phyloP scores from a whole-genome alignment of 2,329 filamentous ascomycete species.

The Myriosclerotinia curreyana region DNA sequence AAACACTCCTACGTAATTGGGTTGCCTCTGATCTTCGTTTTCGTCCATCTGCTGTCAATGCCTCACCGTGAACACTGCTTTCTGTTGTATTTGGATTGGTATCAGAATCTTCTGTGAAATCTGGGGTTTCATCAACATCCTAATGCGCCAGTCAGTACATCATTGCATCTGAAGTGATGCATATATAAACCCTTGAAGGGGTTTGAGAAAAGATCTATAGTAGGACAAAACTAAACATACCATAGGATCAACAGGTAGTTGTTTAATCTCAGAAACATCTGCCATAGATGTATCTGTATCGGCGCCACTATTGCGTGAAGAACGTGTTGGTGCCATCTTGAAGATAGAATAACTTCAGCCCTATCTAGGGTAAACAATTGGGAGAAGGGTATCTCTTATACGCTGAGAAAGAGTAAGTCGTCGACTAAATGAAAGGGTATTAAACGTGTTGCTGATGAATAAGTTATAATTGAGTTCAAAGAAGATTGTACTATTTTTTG shows the following conservation, averaged over 20 bases:
- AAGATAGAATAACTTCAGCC: slow-evolving; percentile 28
- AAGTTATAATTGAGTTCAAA: neutral
- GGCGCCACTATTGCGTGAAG: slow-evolving; percentile 50
- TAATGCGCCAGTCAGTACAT: slow-evolving; percentile 35
- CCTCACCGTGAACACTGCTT: slow-evolving; percentile 82
- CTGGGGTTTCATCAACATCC: slow-evolving; percentile 64
- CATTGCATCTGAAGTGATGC: neutral
- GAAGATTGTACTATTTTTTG: slow-evolving; percentile 21
- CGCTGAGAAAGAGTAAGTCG: slow-evolving; percentile 12
- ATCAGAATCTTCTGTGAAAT: slow-evolving; percentile 65
- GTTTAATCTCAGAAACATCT: slow-evolving; percentile 49
- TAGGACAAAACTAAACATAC: slow-evolving; percentile 29
- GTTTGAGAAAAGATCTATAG: neutral
- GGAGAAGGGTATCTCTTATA: slow-evolving; percentile 26
- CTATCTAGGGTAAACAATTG: slow-evolving; percentile 29
- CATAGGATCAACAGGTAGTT: slow-evolving; percentile 39
- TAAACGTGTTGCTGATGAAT: slow-evolving; percentile 28
- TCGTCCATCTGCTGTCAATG: slow-evolving; percentile 65
- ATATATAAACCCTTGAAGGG: neutral
- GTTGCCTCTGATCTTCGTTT: slow-evolving; percentile 84
- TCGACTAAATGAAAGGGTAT: neutral
- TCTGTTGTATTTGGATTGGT: slow-evolving; percentile 68
- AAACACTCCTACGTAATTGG: slow-evolving; percentile 84
- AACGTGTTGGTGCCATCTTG: slow-evolving; percentile 55
- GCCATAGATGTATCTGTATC: slow-evolving; percentile 57